Evolutionary conservation across 371 early-diverging fungal species (phyloP).

Genomic region (Choanephora cucurbitarum): DNA sequence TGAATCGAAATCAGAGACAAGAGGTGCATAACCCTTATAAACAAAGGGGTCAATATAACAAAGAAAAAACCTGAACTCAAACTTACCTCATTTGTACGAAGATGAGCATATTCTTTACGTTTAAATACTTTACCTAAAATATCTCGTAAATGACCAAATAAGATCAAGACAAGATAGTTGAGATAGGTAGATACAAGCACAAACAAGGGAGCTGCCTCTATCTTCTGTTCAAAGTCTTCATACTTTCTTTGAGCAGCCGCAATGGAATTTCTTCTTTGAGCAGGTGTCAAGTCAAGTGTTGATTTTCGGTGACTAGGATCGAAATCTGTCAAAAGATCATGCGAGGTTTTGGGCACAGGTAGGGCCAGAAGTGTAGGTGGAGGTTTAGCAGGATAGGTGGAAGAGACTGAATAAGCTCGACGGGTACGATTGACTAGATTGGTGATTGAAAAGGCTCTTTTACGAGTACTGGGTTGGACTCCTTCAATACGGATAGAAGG

Average conservation of each 20-base stretch:
- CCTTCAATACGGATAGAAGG: conserved; percentile 26
- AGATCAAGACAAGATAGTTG: conserved; percentile 91
- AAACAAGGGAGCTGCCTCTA: conserved; percentile 66
- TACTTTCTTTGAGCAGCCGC: conserved; percentile 46
- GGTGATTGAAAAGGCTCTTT: conserved; percentile 42
- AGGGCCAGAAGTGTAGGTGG: conserved; percentile 24
- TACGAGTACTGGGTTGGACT: conserved; percentile 30
- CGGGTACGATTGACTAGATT: conserved; percentile 44
- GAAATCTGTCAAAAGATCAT: conserved; percentile 19
- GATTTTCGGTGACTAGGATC: conserved; percentile 12
- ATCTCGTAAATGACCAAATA: conserved; percentile 93
- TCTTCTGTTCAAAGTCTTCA: conserved; percentile 45
- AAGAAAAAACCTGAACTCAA: too few relatives aligned
- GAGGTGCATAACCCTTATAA: conserved; percentile 91
- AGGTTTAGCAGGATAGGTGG: conserved; percentile 36
- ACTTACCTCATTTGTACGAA: conserved; percentile 69
- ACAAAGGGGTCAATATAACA: too few relatives aligned
- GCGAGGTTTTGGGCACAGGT: conserved; percentile 20
- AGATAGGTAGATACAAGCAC: conserved; percentile 94
- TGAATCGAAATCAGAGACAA: conserved; percentile 94
- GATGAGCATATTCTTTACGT: conserved; percentile 69
- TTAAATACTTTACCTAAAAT: conserved; percentile 82
- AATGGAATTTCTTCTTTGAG: conserved; percentile 52
- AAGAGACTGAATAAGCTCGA: conserved; percentile 54
- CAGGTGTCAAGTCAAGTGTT: conserved; percentile 32